These are phyloP conservation scores for Fusarium coffeatum DNA, from an alignment of 2,329 filamentous ascomycete genomes.

Conservation along the genomic window DNA sequence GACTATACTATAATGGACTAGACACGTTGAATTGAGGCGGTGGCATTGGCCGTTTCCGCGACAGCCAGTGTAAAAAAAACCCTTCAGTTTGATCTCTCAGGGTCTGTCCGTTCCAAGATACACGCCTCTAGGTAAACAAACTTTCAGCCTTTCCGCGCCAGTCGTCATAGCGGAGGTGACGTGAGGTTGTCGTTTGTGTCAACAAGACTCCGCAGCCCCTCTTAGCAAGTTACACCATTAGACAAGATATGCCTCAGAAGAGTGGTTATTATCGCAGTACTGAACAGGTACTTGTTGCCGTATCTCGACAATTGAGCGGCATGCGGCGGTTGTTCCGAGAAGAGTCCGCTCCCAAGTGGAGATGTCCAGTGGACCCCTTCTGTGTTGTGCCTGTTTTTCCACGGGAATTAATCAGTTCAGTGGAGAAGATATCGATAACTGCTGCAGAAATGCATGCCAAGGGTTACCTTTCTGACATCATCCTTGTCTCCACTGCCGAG, in stretches of 20 bases:
- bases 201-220: conserved; percentile 33
- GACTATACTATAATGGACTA: background rate
- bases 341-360: conserved; percentile 40
- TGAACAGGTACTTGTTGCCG: background rate
- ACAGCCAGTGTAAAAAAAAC: conserved; percentile 27
- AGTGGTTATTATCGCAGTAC: conserved; percentile 1
- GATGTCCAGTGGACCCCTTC: conserved; percentile 6
- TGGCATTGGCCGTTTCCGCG: conserved; percentile 29
- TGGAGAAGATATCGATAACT: conserved; percentile 16
- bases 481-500: conserved; percentile 32
- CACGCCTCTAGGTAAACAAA: conserved; percentile 17
- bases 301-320: conserved; percentile 28
- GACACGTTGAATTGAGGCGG: conserved; percentile 30
- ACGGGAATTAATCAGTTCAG: conserved; percentile 27
- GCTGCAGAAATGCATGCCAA: conserved; percentile 13
- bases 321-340: conserved; percentile 36
- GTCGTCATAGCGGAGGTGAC: conserved; percentile 28
- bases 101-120: background rate
- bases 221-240: conserved; percentile 36
- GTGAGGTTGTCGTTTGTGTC: conserved; percentile 23
- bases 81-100: background rate
- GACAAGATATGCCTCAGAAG: conserved; percentile 36
- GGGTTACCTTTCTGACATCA: conserved; percentile 38
- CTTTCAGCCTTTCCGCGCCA: conserved; percentile 23
- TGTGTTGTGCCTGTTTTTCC: conserved; percentile 29